Evolutionary conservation across 140 eudicot genomes (phyloP), one percentile per base, ranked within the genome.

Genomic region (Bidens hawaiensis): DNA sequence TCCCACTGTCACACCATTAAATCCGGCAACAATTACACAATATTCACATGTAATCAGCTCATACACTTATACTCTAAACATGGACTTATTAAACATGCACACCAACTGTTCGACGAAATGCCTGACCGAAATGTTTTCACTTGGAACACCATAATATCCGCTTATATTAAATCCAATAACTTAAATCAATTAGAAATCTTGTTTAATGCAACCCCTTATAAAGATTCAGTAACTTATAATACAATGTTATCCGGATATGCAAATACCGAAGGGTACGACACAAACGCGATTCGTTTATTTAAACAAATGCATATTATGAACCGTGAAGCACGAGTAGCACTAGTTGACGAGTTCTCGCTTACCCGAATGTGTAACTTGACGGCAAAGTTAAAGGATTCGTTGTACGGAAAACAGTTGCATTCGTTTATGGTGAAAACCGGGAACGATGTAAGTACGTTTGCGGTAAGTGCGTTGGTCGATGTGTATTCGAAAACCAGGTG

Each of bases 401-500:
- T 33, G 6, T 70, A 68, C 54, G 96, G 94, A 46, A 79, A 45
- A 27, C 96, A 88, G 14, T 26, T 93, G 77, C 99, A 93, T 63
- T 76, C 85, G 3, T 75, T 59, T 30, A 93, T 93, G 96, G 79
- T 82, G 51, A 88, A 85, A 78, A 93, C 85, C 22, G 93, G 80
- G n/a, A 88, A 82, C 51, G 31, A 78, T 60, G 43, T 52, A n/a
- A 85, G 81, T 27, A 58, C 60, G 58, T 93, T 87, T 62, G 81
- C 93, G 1, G 76, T 75, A 42, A 93, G 95, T 76, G 78, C 96
- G 31, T 60, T 93, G 8, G 65, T 88, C 42, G 95, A 85, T 40
- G 88, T 93, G 99, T 93, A 93, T 66, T 93, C 99, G 0, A 93
- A 88, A 78, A 78, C 81, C 49, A 85, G 91, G 74, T 82, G 80